Conservation (phyloP, 148 eudicot species). For the Persicaria tinctoria region DNA sequence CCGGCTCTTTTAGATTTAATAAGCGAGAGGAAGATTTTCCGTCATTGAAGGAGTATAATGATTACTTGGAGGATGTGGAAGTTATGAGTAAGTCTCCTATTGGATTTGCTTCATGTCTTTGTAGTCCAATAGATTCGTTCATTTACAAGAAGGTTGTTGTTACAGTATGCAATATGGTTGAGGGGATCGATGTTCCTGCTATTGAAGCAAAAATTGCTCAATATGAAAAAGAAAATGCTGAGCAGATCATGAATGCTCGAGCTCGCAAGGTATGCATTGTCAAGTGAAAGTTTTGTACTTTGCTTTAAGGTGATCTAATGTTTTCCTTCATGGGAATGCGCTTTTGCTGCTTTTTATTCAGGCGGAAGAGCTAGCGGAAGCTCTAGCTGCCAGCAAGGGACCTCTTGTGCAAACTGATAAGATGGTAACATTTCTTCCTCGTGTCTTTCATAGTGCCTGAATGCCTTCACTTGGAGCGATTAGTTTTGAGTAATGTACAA, state of each 20-base stretch:
- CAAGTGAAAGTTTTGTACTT: background rate
- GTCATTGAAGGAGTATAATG: conserved; percentile 80
- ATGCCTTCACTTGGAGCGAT: background rate
- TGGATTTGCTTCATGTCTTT: background rate
- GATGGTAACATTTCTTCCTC: conserved; percentile 28
- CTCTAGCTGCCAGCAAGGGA: conserved; percentile 75
- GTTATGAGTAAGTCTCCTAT: conserved; percentile 69
- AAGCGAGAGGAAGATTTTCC: conserved; percentile 89
- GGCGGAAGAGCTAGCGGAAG: conserved; percentile 93
- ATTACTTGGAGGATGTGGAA: conserved; percentile 92
- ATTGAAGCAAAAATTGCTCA: conserved; percentile 69
- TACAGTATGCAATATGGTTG: conserved; percentile 68
- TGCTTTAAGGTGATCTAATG: background rate
- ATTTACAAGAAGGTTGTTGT: conserved; percentile 15
- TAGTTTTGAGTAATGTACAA: too few species aligned
- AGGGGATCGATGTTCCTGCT: conserved; percentile 71
- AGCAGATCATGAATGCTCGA: conserved; percentile 79
- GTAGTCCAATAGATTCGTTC: background rate
- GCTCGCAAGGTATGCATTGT: conserved; percentile 62
- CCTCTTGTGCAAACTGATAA: conserved; percentile 39
- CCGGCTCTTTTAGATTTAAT: conserved; percentile 47
- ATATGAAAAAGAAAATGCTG: conserved; percentile 80
- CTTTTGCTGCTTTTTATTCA: conserved; percentile 14
- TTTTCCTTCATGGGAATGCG: background rate
- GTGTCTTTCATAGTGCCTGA: background rate